Conservation (phyloP, 306 rosid species). For the Cucumis cinereus region DNA sequence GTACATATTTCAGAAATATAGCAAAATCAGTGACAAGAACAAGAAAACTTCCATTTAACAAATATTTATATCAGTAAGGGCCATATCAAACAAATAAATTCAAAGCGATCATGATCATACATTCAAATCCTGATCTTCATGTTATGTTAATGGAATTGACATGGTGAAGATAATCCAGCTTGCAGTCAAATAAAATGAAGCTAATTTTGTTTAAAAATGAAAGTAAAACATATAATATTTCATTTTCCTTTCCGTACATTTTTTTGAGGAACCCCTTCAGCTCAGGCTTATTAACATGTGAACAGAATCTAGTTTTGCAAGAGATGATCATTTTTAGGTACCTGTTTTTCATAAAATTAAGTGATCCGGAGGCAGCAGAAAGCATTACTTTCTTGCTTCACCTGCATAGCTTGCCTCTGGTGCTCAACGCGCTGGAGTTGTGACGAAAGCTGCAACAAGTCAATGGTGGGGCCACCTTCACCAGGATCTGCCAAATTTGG, state of each 20-base stretch:
- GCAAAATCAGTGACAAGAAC: neutral
- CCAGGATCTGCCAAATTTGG: slow-evolving; percentile 30
- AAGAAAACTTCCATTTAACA: neutral
- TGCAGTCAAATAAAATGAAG: neutral
- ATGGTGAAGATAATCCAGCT: neutral
- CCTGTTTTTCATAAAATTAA: slow-evolving; percentile 5
- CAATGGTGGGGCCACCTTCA: slow-evolving; percentile 49
- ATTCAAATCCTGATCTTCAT: neutral
- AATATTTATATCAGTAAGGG: neutral
- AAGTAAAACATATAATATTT: neutral
- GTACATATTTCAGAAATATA: neutral
- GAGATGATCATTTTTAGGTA: neutral
- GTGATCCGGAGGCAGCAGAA: slow-evolving; percentile 46
- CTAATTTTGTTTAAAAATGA: neutral
- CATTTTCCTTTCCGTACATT: neutral
- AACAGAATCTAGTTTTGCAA: neutral
- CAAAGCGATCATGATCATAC: neutral
- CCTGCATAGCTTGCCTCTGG: slow-evolving; percentile 48
- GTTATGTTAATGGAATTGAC: neutral
- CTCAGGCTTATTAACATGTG: neutral
- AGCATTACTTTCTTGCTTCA: slow-evolving; percentile 46
- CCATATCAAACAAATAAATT: neutral
- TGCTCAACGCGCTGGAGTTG: slow-evolving; percentile 81
- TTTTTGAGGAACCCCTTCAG: neutral
- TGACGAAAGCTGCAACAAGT: slow-evolving; percentile 72